These are phyloP conservation scores for Penicillium brevicompactum DNA, from an alignment of 2,329 filamentous ascomycete genomes.

Conservation along the genomic window DNA sequence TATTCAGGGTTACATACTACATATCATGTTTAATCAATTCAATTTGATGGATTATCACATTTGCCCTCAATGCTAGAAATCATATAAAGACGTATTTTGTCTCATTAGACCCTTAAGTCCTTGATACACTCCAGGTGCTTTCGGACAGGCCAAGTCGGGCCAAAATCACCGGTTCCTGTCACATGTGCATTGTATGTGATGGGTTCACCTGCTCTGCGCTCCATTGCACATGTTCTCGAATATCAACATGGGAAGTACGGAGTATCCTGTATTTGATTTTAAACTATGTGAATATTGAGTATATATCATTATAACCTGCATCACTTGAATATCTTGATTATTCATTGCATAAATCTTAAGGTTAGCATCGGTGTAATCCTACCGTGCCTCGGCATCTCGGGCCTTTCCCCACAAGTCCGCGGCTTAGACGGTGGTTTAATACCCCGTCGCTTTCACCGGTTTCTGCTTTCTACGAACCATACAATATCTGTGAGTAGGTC, in stretches of 20 bases:
- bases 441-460: constrained; percentile 6
- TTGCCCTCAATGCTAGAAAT: too few relatives aligned
- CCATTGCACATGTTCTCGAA: too few relatives aligned
- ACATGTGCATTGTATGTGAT: neutral
- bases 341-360: neutral
- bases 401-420: constrained; percentile 31
- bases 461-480: neutral
- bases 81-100: too few relatives aligned
- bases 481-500: neutral
- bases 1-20: constrained; percentile 50
- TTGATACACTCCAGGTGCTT: too few relatives aligned
- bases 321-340: neutral
- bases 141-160: too few relatives aligned
- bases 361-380: constrained; percentile 2
- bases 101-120: too few relatives aligned
- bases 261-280: too few relatives aligned
- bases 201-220: too few relatives aligned
- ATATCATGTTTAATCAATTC: neutral
- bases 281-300: too few relatives aligned
- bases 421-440: constrained; percentile 14
- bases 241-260: too few relatives aligned
- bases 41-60: too few relatives aligned
- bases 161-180: neutral
- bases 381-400: constrained; percentile 33
- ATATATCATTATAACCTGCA: too few relatives aligned